Evolutionary conservation across 352 stramenopile species (phyloP).

Genomic region (Phytophthora lateralis): DNA sequence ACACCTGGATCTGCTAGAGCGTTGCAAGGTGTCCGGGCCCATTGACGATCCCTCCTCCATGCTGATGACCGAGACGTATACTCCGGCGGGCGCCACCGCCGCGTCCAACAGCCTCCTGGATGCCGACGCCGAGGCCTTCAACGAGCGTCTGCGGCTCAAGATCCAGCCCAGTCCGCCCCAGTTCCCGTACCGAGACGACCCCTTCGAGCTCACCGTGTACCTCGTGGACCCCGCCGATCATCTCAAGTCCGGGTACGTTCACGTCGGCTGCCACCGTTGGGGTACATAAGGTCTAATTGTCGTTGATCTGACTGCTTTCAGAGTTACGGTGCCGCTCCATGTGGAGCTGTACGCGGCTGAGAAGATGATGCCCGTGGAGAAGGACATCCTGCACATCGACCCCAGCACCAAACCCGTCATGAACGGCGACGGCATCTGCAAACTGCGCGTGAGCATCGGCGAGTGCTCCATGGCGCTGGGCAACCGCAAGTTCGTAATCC

Average conservation of each 20-base stretch:
- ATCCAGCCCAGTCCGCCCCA: constrained; percentile 85
- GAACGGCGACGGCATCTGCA: constrained; percentile 84
- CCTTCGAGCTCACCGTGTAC: constrained; percentile 88
- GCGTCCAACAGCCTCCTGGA: constrained; percentile 43
- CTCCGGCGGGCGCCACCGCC: constrained; percentile 33
- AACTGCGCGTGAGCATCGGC: constrained; percentile 77
- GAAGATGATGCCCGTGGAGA: constrained; percentile 84
- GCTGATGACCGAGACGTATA: constrained; percentile 74
- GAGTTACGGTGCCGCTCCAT: constrained; percentile 72
- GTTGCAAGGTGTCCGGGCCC: not conserved
- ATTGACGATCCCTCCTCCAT: constrained; percentile 38
- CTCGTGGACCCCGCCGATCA: constrained; percentile 84
- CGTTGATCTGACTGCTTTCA: not conserved
- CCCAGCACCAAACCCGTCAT: constrained; percentile 80
- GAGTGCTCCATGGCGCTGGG: constrained; percentile 87
- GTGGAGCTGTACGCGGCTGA: constrained; percentile 85
- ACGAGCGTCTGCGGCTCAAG: constrained; percentile 75
- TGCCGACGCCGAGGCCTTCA: constrained; percentile 57
- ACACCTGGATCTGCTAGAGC: constrained; percentile 9
- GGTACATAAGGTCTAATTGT: not conserved
- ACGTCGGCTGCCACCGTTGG: too few species aligned
- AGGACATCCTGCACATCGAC: constrained; percentile 82
- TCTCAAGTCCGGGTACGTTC: constrained; percentile 60
- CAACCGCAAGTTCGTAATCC: constrained; percentile 88
- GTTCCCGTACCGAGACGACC: constrained; percentile 86